Conservation (phyloP, 2,329 filamentous ascomycete genomes). For the Ceratocystis smalleyi region DNA sequence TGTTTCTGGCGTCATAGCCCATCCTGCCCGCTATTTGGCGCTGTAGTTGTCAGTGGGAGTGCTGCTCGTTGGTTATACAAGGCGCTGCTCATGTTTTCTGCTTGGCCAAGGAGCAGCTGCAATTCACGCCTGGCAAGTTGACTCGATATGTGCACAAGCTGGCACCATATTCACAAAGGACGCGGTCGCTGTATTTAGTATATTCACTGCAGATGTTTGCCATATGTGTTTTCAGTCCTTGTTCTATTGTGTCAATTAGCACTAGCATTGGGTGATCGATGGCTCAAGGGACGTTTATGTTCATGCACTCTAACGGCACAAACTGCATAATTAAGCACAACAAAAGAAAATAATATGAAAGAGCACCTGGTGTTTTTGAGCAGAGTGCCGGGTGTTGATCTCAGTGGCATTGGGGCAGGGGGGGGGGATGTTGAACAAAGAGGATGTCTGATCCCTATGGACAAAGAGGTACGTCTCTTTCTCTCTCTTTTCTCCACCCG, state of each 20-base stretch:
- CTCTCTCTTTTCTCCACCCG: background rate
- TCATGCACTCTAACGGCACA: too few species aligned
- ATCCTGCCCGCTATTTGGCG: too few species aligned
- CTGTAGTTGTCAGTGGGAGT: too few species aligned
- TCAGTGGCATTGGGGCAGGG: background rate
- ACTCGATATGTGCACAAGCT: background rate
- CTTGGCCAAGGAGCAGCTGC: background rate
- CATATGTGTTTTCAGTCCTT: too few species aligned
- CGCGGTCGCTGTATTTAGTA: too few species aligned
- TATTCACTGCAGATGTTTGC: too few species aligned
- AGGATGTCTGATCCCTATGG: background rate
- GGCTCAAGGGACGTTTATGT: background rate
- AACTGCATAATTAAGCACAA: background rate
- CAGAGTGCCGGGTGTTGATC: too few species aligned
- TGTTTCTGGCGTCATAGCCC: too few species aligned
- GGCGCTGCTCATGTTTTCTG: too few species aligned
- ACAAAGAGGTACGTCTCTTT: background rate
- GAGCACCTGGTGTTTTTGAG: background rate
- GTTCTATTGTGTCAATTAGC: conserved; percentile 5
- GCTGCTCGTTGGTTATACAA: too few species aligned
- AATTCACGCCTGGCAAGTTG: background rate
- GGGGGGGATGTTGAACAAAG: background rate
- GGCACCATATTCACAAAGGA: background rate
- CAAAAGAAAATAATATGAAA: background rate
- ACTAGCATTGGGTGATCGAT: conserved; percentile 8